Evolutionary conservation across 371 early-diverging fungal species (phyloP).

Genomic region (Mucor lusitanicus): DNA sequence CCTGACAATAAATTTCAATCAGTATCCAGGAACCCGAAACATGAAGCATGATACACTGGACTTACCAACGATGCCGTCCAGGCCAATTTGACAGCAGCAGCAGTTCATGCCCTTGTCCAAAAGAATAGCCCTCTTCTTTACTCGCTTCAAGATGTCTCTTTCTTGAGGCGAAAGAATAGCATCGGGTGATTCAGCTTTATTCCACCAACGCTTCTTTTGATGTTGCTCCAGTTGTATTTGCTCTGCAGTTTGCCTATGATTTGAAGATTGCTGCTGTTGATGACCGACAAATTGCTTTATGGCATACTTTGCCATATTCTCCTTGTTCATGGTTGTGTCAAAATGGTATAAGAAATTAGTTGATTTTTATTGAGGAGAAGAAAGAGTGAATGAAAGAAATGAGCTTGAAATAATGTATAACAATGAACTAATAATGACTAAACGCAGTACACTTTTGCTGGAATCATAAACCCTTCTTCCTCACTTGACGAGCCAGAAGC

Average conservation of each 20-base stretch:
- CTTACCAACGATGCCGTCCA: conserved; percentile 55
- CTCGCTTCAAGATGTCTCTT: conserved; percentile 29
- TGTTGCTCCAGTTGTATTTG: background rate
- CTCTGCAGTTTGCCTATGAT: background rate
- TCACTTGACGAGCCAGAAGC: conserved; percentile 21
- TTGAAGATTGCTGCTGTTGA: background rate
- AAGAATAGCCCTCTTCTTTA: conserved; percentile 41
- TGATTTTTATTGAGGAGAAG: background rate
- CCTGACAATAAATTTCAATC: conserved; percentile 25
- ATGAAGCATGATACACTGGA: background rate
- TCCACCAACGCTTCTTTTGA: conserved; percentile 37
- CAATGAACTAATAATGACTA: conserved; percentile 1
- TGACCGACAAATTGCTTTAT: conserved; percentile 9
- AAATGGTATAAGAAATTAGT: background rate
- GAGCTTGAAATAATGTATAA: background rate
- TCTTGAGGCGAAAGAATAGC: conserved; percentile 34
- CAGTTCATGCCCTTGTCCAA: conserved; percentile 44
- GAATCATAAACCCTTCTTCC: conserved; percentile 32
- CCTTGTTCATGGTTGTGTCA: conserved; percentile 14
- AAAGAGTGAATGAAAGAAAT: background rate
- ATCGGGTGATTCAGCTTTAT: conserved; percentile 23
- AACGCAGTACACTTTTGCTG: conserved; percentile 37
- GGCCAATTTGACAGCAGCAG: conserved; percentile 49
- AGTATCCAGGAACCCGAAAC: background rate
- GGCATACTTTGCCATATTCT: conserved; percentile 22